Evolutionary conservation across 768 basidiomycete genomes (phyloP).

Genomic region (Kwoniella pini): DNA sequence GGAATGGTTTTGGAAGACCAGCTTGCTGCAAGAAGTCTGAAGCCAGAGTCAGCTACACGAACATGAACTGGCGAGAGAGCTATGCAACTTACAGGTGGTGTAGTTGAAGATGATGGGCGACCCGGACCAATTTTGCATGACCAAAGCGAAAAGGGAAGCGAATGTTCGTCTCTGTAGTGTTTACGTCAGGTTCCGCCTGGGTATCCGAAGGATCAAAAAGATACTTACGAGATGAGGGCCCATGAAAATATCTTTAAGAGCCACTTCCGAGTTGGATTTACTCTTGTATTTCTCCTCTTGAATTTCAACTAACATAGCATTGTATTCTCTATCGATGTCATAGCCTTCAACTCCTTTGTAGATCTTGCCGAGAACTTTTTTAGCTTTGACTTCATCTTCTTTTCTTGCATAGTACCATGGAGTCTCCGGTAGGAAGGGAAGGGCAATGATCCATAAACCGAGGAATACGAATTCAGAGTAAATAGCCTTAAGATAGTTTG

Average conservation of each 20-base stretch:
- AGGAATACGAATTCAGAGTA: constrained; percentile 23
- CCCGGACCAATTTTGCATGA: constrained; percentile 17
- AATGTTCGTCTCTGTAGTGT: constrained; percentile 10
- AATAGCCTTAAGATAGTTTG: constrained; percentile 4
- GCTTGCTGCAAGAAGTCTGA: constrained; percentile 20
- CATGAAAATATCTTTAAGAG: constrained; percentile 21
- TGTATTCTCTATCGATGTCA: constrained; percentile 32
- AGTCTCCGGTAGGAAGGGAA: constrained; percentile 24
- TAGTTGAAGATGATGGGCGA: constrained; percentile 16
- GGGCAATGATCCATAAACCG: constrained; percentile 14
- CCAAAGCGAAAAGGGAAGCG: constrained; percentile 14
- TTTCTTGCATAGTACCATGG: constrained; percentile 28
- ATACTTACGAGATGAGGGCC: constrained; percentile 12
- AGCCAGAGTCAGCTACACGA: background rate
- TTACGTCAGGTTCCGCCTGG: background rate
- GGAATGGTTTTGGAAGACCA: constrained; percentile 19
- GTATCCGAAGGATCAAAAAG: background rate
- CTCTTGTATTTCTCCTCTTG: constrained; percentile 16
- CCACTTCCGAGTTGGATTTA: constrained; percentile 12
- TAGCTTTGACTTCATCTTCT: constrained; percentile 29
- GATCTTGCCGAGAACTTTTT: constrained; percentile 14
- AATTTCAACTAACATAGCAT: constrained; percentile 16
- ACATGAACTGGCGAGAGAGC: no score
- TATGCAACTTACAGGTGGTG: constrained; percentile 17
- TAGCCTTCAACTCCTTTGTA: constrained; percentile 30